Base-by-base conservation (phyloP, 352 stramenopile species). In the Globisporangium abappressorium region DNA sequence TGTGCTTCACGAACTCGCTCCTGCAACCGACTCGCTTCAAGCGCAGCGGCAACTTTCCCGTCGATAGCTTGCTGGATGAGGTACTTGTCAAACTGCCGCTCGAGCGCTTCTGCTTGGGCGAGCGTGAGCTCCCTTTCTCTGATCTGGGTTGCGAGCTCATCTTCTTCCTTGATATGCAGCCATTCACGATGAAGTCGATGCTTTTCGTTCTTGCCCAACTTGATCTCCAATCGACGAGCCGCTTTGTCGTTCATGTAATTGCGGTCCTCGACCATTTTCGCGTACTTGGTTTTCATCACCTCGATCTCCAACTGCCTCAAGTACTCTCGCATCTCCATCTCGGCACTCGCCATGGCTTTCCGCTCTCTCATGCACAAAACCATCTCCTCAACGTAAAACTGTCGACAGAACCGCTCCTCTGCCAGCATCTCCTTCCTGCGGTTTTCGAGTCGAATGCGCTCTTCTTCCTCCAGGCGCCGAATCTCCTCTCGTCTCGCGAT, bases 191-290 rank as follows among this genome's bases (percentile, higher is more conserved):
- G 75, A 2, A 94, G 60, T 5, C 84, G 78, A 60, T 93, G 84
- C 59, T 92, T 83, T 36, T 94, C 86, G 24, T 90, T 89, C 68
- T 94, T 94, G 18, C 84, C 82, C 3, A 80, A 63, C 61, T 94
- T 94, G 56, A 94, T 94, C 59, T 94, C 84, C 2, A 91, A 70
- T 2, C 86, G 81, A 5, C 86, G 84, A 3, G 82, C 82, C 0
- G 78, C 81, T 57, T 89, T 91, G 46, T 91, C 83, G 34, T 84
- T 91, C 8, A 79, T 55, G n/a, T 76, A 73, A 43, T 81, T 85
- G 0, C 79, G 70, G 30, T 93, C 84, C 9, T 88, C 81, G 3
- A 88, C 55, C 75, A 91, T 84, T 51, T 86, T 79, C 3, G 85
- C 75, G 56, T 92, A 94, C 54, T 92, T 92, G 0, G 81, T 79